A percentile compares a stretch with the other conserved stretches of the same genome.
phyloP scores from a whole-genome alignment of 805 yeast species.

The Ogataea trehalophila region DNA sequence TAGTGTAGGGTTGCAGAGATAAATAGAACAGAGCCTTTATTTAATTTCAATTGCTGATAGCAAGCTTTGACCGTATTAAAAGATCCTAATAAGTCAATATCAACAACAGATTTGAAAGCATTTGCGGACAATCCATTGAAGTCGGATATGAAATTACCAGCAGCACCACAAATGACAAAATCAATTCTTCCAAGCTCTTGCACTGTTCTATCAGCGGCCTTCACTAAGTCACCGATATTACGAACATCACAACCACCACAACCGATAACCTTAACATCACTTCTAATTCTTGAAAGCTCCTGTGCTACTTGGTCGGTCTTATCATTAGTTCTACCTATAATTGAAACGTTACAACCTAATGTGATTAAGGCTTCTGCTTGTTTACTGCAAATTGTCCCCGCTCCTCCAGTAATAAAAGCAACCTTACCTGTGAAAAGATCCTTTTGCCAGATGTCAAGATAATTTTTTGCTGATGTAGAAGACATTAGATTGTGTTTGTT shows the following conservation, averaged over 20 bases:
- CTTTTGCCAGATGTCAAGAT: slow-evolving; percentile 38
- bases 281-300: slow-evolving; percentile 54
- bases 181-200: slow-evolving; percentile 72
- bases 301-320: slow-evolving; percentile 65
- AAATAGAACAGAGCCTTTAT: slow-evolving; percentile 70
- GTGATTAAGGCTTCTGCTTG: slow-evolving; percentile 81
- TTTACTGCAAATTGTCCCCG: slow-evolving; percentile 91
- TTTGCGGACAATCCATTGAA: slow-evolving; percentile 73
- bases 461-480: background rate
- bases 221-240: slow-evolving; percentile 48
- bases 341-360: slow-evolving; percentile 83
- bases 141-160: slow-evolving; percentile 86
- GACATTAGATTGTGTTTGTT: background rate
- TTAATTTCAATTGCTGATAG: slow-evolving; percentile 55
- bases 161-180: slow-evolving; percentile 91
- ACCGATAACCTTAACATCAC: slow-evolving; percentile 65
- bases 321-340: slow-evolving; percentile 69
- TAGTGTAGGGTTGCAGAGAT: slow-evolving; percentile 89
- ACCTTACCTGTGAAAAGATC: slow-evolving; percentile 79
- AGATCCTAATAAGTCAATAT: slow-evolving; percentile 84
- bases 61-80: slow-evolving; percentile 87
- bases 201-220: slow-evolving; percentile 66
- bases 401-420: slow-evolving; percentile 91
- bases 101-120: slow-evolving; percentile 84
- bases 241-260: slow-evolving; percentile 77